Evolutionary conservation across 495 filamentous ascomycete species (phyloP), one percentile per base, ranked within the genome.

Genomic region (Talaromyces stipitatus): DNA sequence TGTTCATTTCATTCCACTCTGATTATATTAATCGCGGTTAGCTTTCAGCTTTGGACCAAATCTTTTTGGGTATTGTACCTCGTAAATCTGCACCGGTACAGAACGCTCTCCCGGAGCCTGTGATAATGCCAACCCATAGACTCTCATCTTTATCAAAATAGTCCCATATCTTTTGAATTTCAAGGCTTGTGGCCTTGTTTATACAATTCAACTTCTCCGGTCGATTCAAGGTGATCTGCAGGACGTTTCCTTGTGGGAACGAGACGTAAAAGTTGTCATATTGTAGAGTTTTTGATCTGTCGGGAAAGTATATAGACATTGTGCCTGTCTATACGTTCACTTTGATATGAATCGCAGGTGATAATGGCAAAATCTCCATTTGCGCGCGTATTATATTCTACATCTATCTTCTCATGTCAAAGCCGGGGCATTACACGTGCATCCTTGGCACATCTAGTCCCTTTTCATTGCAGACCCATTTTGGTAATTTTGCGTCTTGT

Each of bases 1-100:
- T 55, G 55, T 73, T 75, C 58, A 69, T 66, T 11, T 60, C 54
- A 54, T 76, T 70, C 73, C 71, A 72, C 70, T 75, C 72, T 70
- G 47, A 14, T n/a, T 28, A n/a, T 18, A 3, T 51, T 29, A 2
- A 12, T 20, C 58, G 27, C 62, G 54, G 32, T 26, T 27, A 50
- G 20, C 4, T 26, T 3, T 50, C 6, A 14, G 20, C 12, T 14
- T 0, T 20, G 26, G 22, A 2, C 50, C 20, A 30, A 22, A 23
- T n/a, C 2, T 33, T 16, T 22, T 20, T 8, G 36, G 16, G 20
- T 11, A 9, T 14, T 22, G n/a, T 61, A 73, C 72, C 72, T 58
- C 69, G 66, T 20, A 84, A 64, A 63, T 84, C 81, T 8, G 81
- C 80, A 0, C 81, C 81, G 1, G 81, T 77, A 61, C 79, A 83